Evolutionary conservation across 441 rosid genomes (phyloP).

Genomic region (Viola pubescens): DNA sequence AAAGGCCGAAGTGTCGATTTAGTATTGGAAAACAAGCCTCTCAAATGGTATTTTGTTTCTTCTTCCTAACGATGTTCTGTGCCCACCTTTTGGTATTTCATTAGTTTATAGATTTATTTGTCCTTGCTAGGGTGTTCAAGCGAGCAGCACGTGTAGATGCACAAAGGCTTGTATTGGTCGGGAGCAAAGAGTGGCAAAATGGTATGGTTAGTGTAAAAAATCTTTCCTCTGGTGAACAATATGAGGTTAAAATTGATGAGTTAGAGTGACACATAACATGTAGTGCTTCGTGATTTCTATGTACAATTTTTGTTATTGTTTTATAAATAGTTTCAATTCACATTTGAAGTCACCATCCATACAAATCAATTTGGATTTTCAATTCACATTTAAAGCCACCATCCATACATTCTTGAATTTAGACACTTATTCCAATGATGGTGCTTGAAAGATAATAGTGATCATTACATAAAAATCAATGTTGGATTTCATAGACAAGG

Average conservation of each 20-base stretch:
- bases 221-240: constrained; percentile 63
- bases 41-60: constrained; percentile 49
- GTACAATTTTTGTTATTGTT: background rate
- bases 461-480: no score
- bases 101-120: background rate
- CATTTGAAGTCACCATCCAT: no score
- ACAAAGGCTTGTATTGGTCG: constrained; percentile 63
- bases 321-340: background rate
- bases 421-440: no score
- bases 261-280: constrained; percentile 29
- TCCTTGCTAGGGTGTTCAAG: constrained; percentile 66
- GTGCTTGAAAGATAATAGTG: no score
- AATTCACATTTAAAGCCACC: no score
- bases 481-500: no score
- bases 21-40: constrained; percentile 76
- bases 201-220: constrained; percentile 73
- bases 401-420: no score
- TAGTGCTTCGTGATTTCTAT: background rate
- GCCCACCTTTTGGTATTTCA: background rate
- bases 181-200: constrained; percentile 66
- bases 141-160: constrained; percentile 74
- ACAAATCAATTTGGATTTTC: no score
- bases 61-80: constrained; percentile 3
- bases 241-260: constrained; percentile 65
- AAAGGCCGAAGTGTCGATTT: constrained; percentile 78